Conservation (phyloP, 495 filamentous ascomycete species). For the Talaromyces trachyspermus region DNA sequence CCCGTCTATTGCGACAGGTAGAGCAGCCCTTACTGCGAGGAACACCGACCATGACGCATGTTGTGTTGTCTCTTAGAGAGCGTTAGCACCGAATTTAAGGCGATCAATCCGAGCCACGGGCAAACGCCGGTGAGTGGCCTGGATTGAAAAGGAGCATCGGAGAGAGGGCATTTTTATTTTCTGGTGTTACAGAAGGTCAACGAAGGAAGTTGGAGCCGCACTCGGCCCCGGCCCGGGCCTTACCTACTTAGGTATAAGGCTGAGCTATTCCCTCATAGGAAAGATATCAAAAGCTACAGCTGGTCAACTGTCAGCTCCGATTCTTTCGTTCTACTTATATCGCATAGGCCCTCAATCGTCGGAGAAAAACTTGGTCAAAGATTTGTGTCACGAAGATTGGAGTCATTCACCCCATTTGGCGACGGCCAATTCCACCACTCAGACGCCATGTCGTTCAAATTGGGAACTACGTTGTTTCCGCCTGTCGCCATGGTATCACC, state of each 20-base stretch:
- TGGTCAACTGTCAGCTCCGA: not conserved
- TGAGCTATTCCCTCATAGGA: too few species aligned
- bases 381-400: constrained; percentile 1
- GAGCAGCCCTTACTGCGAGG: constrained; percentile 35
- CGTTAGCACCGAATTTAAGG: too few species aligned
- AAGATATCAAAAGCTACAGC: too few species aligned
- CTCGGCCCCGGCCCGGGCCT: too few species aligned
- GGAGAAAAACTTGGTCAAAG: too few species aligned
- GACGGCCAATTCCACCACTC: constrained; percentile 34
- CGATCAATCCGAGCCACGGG: not conserved
- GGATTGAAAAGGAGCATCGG: not conserved
- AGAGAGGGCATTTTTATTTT: too few species aligned
- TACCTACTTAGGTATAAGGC: too few species aligned
- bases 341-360: too few species aligned
- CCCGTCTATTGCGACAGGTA: constrained; percentile 19
- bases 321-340: too few species aligned
- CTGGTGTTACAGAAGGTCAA: too few species aligned
- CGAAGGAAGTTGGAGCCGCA: too few species aligned
- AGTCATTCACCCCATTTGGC: constrained; percentile 12
- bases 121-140: not conserved
- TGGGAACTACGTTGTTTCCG: constrained; percentile 23
- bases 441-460: constrained; percentile 27
- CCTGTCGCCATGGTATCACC: constrained; percentile 15
- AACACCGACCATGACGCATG: constrained; percentile 30
- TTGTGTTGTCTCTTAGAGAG: too few species aligned